phyloP scores from a whole-genome alignment of 208 protist genomes.

The Leishmania major region DNA sequence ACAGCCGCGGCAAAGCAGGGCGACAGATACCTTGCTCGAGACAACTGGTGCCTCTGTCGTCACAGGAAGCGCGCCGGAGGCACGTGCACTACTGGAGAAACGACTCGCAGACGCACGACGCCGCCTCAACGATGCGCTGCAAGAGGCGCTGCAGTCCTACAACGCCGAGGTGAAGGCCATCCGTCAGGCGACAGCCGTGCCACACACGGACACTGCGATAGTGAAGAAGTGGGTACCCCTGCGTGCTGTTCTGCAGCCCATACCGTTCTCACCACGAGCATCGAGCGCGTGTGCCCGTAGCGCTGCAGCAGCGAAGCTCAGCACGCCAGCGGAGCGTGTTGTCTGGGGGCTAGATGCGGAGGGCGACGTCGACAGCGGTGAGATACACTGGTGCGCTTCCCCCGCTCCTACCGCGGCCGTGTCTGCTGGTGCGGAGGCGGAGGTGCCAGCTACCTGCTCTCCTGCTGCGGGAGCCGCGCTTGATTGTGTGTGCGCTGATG shows the following conservation, averaged over 20 bases:
- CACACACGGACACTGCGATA: not conserved
- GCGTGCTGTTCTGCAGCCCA: slow-evolving; percentile 15
- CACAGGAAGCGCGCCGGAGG: not conserved
- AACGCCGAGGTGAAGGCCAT: slow-evolving; percentile 13
- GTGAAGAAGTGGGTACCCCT: not conserved
- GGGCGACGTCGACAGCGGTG: not conserved
- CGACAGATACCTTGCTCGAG: too few species aligned
- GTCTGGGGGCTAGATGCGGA: not conserved
- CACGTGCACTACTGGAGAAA: not conserved
- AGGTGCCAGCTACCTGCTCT: not conserved
- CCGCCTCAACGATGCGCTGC: slow-evolving; percentile 13
- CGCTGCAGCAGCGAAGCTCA: not conserved
- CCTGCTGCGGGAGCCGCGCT: not conserved
- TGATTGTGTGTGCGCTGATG: not conserved
- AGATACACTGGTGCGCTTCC: not conserved
- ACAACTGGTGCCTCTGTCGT: not conserved
- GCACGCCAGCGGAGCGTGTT: not conserved
- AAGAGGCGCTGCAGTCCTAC: slow-evolving; percentile 14
- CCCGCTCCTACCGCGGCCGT: not conserved
- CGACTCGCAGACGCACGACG: slow-evolving; percentile 6
- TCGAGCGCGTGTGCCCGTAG: not conserved
- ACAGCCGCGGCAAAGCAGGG: not conserved
- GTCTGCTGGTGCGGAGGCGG: not conserved
- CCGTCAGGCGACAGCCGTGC: too few species aligned
- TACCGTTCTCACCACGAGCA: not conserved